Evolutionary conservation across 1,284 basidiomycete species (phyloP).

Genomic region (Ceratobasidium sp.): DNA sequence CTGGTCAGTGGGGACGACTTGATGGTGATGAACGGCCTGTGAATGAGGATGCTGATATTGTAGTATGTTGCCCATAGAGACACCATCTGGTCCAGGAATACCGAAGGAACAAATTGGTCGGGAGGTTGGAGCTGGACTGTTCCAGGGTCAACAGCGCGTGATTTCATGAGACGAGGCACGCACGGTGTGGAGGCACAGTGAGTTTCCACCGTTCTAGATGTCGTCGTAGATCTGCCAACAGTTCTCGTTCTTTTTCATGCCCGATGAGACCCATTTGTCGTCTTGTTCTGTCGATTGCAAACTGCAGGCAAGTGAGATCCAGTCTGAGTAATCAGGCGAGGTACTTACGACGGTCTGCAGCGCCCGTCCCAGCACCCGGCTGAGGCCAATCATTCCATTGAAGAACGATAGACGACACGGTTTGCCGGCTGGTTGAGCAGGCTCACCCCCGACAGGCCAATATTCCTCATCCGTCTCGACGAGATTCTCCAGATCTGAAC

Average conservation of each 20-base stretch:
- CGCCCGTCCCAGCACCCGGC: constrained; percentile 10
- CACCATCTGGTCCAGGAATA: constrained; percentile 21
- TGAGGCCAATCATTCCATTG: constrained; percentile 6
- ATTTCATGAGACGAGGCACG: not conserved
- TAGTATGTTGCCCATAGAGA: constrained; percentile 22
- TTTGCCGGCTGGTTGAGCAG: not conserved
- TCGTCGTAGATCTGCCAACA: constrained; percentile 1
- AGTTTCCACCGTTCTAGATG: constrained; percentile 12
- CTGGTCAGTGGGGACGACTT: constrained; percentile 17
- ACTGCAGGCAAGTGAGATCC: constrained; percentile 9
- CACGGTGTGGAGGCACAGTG: constrained; percentile 28
- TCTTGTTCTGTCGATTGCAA: constrained; percentile 21
- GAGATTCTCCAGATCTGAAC: constrained; percentile 15
- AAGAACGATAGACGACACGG: constrained; percentile 2
- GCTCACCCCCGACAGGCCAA: constrained; percentile 9
- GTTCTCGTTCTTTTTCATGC: not conserved
- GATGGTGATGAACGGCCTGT: constrained; percentile 22
- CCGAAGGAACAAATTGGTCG: not conserved
- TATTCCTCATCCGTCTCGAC: constrained; percentile 26
- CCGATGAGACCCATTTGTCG: constrained; percentile 24
- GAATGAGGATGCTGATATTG: constrained; percentile 19
- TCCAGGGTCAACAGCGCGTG: not conserved
- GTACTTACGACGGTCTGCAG: constrained; percentile 11
- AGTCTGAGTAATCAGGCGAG: not conserved
- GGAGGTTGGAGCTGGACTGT: not conserved